These are phyloP conservation scores for Saksenaea oblongispora DNA, from an alignment of 371 early-diverging fungal genomes.

Conservation along the genomic window DNA sequence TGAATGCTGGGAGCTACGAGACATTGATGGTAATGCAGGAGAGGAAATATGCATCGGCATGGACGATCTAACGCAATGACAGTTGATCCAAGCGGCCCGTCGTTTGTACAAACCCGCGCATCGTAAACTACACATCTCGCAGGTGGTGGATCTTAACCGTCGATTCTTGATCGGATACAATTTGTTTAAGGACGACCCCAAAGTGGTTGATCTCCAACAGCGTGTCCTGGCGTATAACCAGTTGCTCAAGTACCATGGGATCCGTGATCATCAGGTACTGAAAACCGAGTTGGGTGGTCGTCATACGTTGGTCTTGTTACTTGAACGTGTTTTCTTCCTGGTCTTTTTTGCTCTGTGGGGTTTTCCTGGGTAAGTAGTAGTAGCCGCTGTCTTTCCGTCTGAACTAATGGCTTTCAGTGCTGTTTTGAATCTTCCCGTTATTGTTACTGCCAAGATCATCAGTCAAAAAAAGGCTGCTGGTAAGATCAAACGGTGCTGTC, in stretches of 20 bases:
- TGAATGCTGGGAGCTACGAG: conserved; percentile 92
- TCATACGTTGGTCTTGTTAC: conserved; percentile 64
- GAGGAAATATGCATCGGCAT: too few relatives aligned
- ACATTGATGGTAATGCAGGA: conserved; percentile 75
- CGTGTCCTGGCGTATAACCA: conserved; percentile 85
- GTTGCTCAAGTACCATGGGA: conserved; percentile 80
- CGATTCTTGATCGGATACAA: conserved; percentile 83
- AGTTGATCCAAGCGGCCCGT: conserved; percentile 92
- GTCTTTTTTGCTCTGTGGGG: conserved; percentile 66
- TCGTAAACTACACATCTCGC: conserved; percentile 77
- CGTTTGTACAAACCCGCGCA: conserved; percentile 91
- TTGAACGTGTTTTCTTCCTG: conserved; percentile 60
- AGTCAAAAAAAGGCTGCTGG: conserved; percentile 73
- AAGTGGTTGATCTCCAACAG: conserved; percentile 64
- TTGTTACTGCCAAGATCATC: conserved; percentile 62
- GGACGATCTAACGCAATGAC: not conserved
- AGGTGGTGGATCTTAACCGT: conserved; percentile 82
- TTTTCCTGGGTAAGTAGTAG: conserved; percentile 70
- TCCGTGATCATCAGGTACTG: conserved; percentile 92
- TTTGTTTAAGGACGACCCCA: conserved; percentile 72
- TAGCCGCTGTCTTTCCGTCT: not conserved
- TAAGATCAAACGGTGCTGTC: conserved; percentile 11
- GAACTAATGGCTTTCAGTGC: conserved; percentile 39
- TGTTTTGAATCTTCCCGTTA: conserved; percentile 73
- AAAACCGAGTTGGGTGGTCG: conserved; percentile 66